Conservation (phyloP, 305 asterid species). For the Coffea humblotiana region DNA sequence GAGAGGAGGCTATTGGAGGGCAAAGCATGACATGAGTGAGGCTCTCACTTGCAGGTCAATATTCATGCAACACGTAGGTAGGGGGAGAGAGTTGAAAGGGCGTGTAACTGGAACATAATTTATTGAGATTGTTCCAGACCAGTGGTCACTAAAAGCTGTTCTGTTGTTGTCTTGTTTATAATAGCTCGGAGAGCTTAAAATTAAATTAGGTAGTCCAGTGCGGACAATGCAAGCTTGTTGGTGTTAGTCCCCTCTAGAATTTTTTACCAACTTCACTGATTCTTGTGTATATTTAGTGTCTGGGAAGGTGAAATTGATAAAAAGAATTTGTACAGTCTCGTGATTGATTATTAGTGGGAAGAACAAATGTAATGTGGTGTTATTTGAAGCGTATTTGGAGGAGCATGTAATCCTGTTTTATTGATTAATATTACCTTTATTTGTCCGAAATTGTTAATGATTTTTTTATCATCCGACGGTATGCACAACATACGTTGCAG, state of each 20-base stretch:
- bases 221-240: neutral
- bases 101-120: neutral
- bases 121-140: neutral
- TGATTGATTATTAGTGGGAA: neutral
- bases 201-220: neutral
- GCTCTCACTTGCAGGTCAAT: neutral
- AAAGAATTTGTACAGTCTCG: neutral
- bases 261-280: neutral
- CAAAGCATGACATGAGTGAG: conserved; percentile 15
- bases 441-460: too few relatives aligned
- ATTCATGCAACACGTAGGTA: neutral
- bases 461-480: too few relatives aligned
- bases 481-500: too few relatives aligned
- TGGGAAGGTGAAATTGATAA: neutral
- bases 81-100: neutral
- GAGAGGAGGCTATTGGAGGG: conserved; percentile 65
- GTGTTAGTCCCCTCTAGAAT: neutral
- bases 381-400: too few relatives aligned
- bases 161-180: neutral
- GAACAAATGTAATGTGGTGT: too few relatives aligned
- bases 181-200: neutral
- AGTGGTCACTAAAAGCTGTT: neutral
- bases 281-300: conserved; percentile 1
- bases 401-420: neutral
- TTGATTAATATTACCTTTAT: neutral